A percentile compares a stretch with the other conserved stretches of the same genome.
phyloP scores from a whole-genome alignment of 1,284 basidiomycete genomes.

The Volvariella surrecta region DNA sequence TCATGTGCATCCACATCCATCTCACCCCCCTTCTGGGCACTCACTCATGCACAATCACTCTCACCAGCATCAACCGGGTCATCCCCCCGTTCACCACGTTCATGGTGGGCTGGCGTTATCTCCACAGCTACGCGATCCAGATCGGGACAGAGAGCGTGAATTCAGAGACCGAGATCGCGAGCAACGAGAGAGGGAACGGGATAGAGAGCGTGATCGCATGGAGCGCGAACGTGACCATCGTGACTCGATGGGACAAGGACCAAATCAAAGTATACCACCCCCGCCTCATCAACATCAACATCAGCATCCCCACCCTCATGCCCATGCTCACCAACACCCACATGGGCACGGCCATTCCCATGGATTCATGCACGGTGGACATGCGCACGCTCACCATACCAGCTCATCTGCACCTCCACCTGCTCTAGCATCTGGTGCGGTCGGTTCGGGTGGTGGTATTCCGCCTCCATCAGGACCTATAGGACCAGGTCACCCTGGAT shows the following conservation, averaged over 20 bases:
- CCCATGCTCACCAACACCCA: not conserved
- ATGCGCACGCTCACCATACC: slow-evolving; percentile 5
- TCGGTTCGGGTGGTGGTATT: not conserved
- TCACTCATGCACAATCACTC: slow-evolving; percentile 2
- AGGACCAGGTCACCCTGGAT: not conserved
- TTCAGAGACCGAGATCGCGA: slow-evolving; percentile 17
- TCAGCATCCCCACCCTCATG: slow-evolving; percentile 7
- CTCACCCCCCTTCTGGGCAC: slow-evolving; percentile 5
- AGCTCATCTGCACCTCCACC: not conserved
- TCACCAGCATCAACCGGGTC: slow-evolving; percentile 1
- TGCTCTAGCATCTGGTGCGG: not conserved
- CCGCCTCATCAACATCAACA: slow-evolving; percentile 7
- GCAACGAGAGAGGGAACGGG: slow-evolving; percentile 1
- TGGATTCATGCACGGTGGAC: not conserved
- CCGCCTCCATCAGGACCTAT: not conserved
- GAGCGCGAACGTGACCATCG: slow-evolving; percentile 5
- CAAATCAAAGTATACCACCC: not conserved
- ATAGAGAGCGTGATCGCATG: slow-evolving; percentile 5
- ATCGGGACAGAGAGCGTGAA: slow-evolving; percentile 10
- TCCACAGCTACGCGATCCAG: slow-evolving; percentile 5
- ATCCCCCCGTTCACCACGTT: slow-evolving; percentile 3
- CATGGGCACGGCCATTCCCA: not conserved
- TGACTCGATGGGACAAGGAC: not conserved
- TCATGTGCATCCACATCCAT: slow-evolving; percentile 1
- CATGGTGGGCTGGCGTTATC: slow-evolving; percentile 8